These are phyloP conservation scores for Suillus variegatus DNA, from an alignment of 768 basidiomycete genomes.

Conservation along the genomic window DNA sequence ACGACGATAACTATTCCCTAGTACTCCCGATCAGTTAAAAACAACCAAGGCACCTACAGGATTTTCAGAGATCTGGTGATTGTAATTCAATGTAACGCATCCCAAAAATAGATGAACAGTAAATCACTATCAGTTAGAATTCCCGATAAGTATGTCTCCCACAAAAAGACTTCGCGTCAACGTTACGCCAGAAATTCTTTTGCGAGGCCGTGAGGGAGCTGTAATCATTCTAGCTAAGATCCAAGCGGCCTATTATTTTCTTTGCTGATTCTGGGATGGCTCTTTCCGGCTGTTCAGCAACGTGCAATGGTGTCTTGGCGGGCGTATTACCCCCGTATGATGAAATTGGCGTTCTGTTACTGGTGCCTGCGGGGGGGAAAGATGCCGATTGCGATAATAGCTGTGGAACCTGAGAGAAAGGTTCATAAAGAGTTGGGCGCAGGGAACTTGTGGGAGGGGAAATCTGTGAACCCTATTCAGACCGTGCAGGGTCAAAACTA, in stretches of 20 bases:
- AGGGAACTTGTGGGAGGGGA: slow-evolving; percentile 45
- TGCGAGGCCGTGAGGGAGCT: not conserved
- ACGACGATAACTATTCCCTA: slow-evolving; percentile 1
- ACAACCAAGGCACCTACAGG: slow-evolving; percentile 2
- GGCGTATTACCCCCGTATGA: slow-evolving; percentile 62
- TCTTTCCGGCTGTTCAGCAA: slow-evolving; percentile 11
- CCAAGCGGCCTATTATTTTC: slow-evolving; percentile 21
- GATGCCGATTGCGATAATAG: slow-evolving; percentile 15
- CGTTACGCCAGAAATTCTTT: slow-evolving; percentile 1
- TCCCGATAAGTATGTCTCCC: slow-evolving; percentile 4
- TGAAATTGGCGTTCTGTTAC: slow-evolving; percentile 56
- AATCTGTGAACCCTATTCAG: slow-evolving; percentile 39
- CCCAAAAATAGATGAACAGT: slow-evolving; percentile 3
- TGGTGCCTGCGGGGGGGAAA: slow-evolving; percentile 29
- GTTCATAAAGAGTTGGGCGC: slow-evolving; percentile 41
- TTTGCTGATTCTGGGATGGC: slow-evolving; percentile 16
- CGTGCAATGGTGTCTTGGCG: slow-evolving; percentile 30
- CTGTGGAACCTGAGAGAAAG: slow-evolving; percentile 35
- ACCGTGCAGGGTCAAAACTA: slow-evolving; percentile 1
- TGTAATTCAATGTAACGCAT: slow-evolving; percentile 2
- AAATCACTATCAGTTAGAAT: slow-evolving; percentile 3
- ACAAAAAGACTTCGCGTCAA: not conserved
- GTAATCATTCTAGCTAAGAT: slow-evolving; percentile 24
- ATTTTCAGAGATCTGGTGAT: slow-evolving; percentile 5
- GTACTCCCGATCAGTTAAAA: slow-evolving; percentile 1